Conservation (phyloP, 257 asterid genomes). For the Nicotiana undulata region DNA sequence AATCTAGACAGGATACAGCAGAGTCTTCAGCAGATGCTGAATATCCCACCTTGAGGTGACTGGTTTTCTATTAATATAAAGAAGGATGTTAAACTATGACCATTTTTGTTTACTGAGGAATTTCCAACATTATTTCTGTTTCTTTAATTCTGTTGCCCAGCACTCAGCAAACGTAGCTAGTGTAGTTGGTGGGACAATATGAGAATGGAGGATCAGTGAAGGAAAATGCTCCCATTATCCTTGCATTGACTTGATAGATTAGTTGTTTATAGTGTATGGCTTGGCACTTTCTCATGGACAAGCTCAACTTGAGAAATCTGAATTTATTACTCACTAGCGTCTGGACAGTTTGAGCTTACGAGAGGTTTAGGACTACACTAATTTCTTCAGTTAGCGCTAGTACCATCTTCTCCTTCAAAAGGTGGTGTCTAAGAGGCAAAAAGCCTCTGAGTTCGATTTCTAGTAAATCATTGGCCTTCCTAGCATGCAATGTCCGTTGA, state of each 20-base stretch:
- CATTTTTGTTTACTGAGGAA: neutral
- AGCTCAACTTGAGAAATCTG: neutral
- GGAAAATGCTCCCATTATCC: neutral
- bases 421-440: neutral
- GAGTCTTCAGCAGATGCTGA: slow-evolving; percentile 95
- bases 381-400: neutral
- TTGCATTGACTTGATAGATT: neutral
- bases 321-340: neutral
- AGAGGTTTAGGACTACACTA: neutral
- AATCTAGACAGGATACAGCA: slow-evolving; percentile 49
- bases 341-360: neutral
- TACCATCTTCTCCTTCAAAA: neutral
- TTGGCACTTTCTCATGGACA: neutral
- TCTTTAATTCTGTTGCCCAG: neutral
- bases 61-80: neutral
- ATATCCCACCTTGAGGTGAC: slow-evolving; percentile 86
- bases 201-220: neutral
- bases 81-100: neutral
- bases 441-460: neutral
- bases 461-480: neutral
- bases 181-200: neutral
- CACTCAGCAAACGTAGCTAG: neutral
- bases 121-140: neutral
- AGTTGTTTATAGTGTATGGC: neutral
- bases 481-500: neutral